These are phyloP conservation scores for Vanderwaltozyma polyspora DNA, from an alignment of 805 yeast genomes.

Conservation along the genomic window DNA sequence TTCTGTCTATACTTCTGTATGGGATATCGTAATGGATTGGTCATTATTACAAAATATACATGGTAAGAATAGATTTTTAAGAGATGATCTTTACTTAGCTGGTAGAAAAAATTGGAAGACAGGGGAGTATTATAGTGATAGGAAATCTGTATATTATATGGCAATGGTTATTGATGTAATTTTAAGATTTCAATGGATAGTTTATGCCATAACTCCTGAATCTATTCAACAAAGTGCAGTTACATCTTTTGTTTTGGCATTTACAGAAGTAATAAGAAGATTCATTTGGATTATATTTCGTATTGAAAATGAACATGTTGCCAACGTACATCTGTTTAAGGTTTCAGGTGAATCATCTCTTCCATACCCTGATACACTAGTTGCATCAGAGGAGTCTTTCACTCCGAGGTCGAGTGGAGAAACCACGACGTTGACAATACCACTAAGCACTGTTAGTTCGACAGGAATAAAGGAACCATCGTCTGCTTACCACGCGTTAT, in stretches of 20 bases:
- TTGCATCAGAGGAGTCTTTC: not conserved
- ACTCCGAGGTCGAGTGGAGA: not conserved
- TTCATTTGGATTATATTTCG: slow-evolving; percentile 86
- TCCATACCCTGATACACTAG: slow-evolving; percentile 46
- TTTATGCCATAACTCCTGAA: slow-evolving; percentile 65
- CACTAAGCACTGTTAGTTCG: not conserved
- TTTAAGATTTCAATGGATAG: slow-evolving; percentile 83
- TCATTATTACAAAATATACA: slow-evolving; percentile 51
- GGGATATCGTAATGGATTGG: slow-evolving; percentile 98
- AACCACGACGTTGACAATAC: not conserved
- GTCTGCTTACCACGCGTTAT: slow-evolving; percentile 13
- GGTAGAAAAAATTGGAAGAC: slow-evolving; percentile 26
- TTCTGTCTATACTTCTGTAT: slow-evolving; percentile 53
- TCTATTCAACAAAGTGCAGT: slow-evolving; percentile 82
- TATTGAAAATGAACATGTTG: slow-evolving; percentile 92
- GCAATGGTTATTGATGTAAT: slow-evolving; percentile 67
- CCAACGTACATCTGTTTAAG: slow-evolving; percentile 73
- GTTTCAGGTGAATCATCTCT: slow-evolving; percentile 82
- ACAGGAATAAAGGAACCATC: slow-evolving; percentile 11
- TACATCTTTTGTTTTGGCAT: slow-evolving; percentile 71
- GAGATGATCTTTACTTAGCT: slow-evolving; percentile 64
- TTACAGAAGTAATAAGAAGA: slow-evolving; percentile 74
- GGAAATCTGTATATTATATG: slow-evolving; percentile 46
- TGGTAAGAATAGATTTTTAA: slow-evolving; percentile 44
- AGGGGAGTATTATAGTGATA: slow-evolving; percentile 19